Evolutionary conservation across 129 eudicot species (phyloP).

Genomic region (Helianthus annuus): HanXRQr2.0-SUNRISE NC_035445.2:133685377-133685876

Average conservation of each 20-base stretch:
- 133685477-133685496: no score
- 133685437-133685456: no score
- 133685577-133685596: neutral
- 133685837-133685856: no score
- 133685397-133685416: no score
- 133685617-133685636: constrained; percentile 2
- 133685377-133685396: no score
- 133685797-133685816: no score
- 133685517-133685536: neutral
- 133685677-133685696: constrained; percentile 1
- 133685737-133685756: neutral
- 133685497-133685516: neutral
- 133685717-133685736: constrained; percentile 1
- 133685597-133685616: constrained; percentile 6
- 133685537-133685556: neutral
- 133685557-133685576: neutral
- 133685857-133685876: no score
- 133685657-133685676: neutral
- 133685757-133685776: neutral
- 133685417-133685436: no score
- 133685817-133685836: no score
- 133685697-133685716: constrained; percentile 9
- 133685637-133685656: neutral
- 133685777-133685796: no score
- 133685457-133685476: no score